A percentile compares a stretch with the other conserved stretches of the same genome.
These are phyloP conservation scores for Mycena filopes DNA, from an alignment of 768 basidiomycete genomes.

Conservation along the genomic window DNA sequence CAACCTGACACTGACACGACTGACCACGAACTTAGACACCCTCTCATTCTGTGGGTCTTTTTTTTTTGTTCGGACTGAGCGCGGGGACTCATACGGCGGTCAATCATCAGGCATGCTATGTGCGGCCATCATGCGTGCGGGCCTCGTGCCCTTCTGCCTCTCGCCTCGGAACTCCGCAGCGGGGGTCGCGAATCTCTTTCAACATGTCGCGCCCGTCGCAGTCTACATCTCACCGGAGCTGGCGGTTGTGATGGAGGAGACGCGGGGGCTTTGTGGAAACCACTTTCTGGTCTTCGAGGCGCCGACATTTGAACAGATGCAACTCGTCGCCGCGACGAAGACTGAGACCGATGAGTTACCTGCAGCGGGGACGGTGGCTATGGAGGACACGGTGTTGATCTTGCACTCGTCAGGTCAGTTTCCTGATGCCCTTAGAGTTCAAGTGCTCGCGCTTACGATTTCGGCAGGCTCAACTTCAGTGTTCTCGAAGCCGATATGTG, in stretches of 20 bases:
- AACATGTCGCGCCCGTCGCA: conserved; percentile 13
- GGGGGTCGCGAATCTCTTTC: conserved; percentile 43
- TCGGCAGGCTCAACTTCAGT: conserved; percentile 21
- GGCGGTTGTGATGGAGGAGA: neutral
- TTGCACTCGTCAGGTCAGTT: conserved; percentile 15
- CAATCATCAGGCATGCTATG: conserved; percentile 19
- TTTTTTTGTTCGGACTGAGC: too few species aligned
- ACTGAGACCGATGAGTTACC: neutral
- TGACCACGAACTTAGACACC: neutral
- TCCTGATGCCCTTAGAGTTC: too few species aligned
- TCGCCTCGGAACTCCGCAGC: conserved; percentile 47
- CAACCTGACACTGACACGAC: neutral
- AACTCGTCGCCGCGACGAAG: neutral
- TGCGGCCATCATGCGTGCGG: conserved; percentile 31
- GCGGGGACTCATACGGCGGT: neutral
- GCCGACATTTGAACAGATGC: conserved; percentile 12
- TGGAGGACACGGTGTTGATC: conserved; percentile 1
- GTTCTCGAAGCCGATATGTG: conserved; percentile 24
- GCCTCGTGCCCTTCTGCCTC: conserved; percentile 44
- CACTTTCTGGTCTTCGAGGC: conserved; percentile 9
- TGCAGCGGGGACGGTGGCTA: neutral
- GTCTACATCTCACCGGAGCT: conserved; percentile 15
- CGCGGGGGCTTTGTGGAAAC: neutral
- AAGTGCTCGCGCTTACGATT: neutral
- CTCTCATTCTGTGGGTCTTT: conserved; percentile 16